phyloP scores from a whole-genome alignment of 257 asterid genomes.

The Nicotiana tabacum region DNA sequence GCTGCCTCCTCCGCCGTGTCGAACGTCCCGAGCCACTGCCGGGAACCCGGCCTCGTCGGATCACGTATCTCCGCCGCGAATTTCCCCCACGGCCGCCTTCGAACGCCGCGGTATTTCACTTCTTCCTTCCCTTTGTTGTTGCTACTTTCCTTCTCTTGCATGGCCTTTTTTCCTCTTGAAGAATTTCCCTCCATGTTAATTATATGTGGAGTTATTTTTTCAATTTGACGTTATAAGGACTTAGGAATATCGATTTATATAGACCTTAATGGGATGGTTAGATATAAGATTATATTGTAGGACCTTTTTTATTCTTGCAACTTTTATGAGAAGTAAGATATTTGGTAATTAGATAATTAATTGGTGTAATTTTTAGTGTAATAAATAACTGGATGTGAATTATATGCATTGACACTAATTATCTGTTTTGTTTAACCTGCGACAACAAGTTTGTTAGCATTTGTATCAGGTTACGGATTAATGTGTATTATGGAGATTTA shows the following conservation, averaged over 20 bases:
- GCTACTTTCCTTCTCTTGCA: constrained; percentile 36
- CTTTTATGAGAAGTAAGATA: not conserved
- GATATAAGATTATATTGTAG: not conserved
- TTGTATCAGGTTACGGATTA: too few relatives aligned
- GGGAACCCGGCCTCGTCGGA: constrained; percentile 44
- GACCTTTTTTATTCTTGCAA: not conserved
- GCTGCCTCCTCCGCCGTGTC: constrained; percentile 67
- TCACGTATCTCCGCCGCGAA: constrained; percentile 75
- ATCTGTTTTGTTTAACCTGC: too few relatives aligned
- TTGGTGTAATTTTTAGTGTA: too few relatives aligned
- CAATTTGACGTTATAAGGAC: not conserved
- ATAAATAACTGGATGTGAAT: too few relatives aligned
- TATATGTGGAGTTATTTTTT: not conserved
- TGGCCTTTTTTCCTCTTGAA: constrained; percentile 38
- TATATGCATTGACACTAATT: too few relatives aligned
- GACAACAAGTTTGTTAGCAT: too few relatives aligned
- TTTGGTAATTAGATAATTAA: too few relatives aligned
- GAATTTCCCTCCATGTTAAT: constrained; percentile 36
- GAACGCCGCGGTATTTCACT: constrained; percentile 47
- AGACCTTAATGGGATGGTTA: not conserved
- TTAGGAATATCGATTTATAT: not conserved
- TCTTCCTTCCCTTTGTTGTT: constrained; percentile 26
- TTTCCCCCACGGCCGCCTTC: constrained; percentile 64
- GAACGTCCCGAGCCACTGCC: constrained; percentile 64
- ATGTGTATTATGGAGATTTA: too few relatives aligned